Conservation (phyloP, 2,329 filamentous ascomycete species). For the Aspergillus novofumigatus region DNA sequence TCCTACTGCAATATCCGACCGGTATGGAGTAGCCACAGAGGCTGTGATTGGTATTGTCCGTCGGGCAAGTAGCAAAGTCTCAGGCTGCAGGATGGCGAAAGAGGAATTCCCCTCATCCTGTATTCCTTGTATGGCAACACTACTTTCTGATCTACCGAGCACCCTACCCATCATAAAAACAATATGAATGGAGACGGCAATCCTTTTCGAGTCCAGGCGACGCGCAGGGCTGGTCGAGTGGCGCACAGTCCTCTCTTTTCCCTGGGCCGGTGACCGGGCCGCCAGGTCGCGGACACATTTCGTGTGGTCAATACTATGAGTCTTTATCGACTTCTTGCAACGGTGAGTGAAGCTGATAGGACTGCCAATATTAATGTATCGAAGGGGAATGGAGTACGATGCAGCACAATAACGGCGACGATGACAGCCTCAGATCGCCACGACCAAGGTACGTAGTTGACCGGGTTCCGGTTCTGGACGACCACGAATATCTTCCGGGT, state of each 20-base stretch:
- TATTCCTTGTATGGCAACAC: not conserved
- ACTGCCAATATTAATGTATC: too few species aligned
- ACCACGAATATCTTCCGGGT: not conserved
- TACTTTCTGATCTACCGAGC: slow-evolving; percentile 1
- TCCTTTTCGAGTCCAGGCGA: not conserved
- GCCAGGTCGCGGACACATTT: slow-evolving; percentile 3
- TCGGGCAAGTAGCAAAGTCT: not conserved
- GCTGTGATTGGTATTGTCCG: slow-evolving; percentile 1
- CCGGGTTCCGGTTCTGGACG: not conserved
- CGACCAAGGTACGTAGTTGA: not conserved
- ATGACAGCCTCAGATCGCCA: not conserved
- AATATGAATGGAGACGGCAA: not conserved
- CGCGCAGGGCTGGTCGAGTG: slow-evolving; percentile 8
- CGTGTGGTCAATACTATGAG: slow-evolving; percentile 1
- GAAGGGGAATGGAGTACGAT: not conserved
- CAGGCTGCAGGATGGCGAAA: not conserved
- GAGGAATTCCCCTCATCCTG: not conserved
- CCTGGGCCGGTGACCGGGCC: not conserved
- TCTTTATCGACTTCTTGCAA: not conserved
- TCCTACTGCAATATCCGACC: not conserved
- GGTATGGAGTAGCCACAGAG: not conserved
- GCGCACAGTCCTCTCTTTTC: slow-evolving; percentile 18
- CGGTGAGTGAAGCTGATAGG: not conserved
- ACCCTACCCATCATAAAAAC: not conserved
- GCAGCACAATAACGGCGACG: not conserved